Evolutionary conservation across 169 alveolate species (phyloP), one percentile per base, ranked within the genome.

Genomic region (Plasmodium fragile): DNA sequence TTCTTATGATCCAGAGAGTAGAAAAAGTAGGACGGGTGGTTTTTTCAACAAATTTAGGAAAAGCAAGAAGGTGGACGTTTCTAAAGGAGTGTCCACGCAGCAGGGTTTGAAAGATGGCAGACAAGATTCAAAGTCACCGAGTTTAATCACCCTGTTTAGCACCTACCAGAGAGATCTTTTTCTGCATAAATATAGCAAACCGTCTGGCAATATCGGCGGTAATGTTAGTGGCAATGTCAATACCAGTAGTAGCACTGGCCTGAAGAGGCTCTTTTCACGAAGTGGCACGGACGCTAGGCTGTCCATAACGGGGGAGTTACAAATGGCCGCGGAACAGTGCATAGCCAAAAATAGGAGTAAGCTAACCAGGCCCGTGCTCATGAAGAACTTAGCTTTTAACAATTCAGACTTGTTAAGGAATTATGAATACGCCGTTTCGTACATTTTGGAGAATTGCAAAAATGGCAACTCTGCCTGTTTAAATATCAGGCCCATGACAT

Each of bases 401-500:
- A 41, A 89, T 89, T 1, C n/a, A 55, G 25, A 53, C 13, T 6
- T 39, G 25, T 39, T 78, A 34, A 78, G 32, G 52, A 43, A 89
- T 34, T 89, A 89, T 89, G 75, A 78, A 41, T 10, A 77, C 4
- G 25, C 53, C 11, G 72, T 72, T 53, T 55, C 81, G 6, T 52
- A 55, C 81, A 59, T 55, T 55, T 16, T 18, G 16, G 6, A 59
- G 16, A 8, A 53, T 41, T 59, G 75, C 49, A 45, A 70, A 3
- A 25, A 2, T 16, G 81, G 32, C 28, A 73, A 3, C 22, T 43
- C 75, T 11, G 13, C 28, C 22, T 79, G 81, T 36, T 43, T 89
- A 69, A 49, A 89, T 39, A 89, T 89, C 43, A 77, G 72, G 32
- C 89, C 94, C n/a, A 65, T 89, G 89, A 13, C 28, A 28, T 89